phyloP scores from a whole-genome alignment of 2,329 filamentous ascomycete species.

The Botrytis porri region DNA sequence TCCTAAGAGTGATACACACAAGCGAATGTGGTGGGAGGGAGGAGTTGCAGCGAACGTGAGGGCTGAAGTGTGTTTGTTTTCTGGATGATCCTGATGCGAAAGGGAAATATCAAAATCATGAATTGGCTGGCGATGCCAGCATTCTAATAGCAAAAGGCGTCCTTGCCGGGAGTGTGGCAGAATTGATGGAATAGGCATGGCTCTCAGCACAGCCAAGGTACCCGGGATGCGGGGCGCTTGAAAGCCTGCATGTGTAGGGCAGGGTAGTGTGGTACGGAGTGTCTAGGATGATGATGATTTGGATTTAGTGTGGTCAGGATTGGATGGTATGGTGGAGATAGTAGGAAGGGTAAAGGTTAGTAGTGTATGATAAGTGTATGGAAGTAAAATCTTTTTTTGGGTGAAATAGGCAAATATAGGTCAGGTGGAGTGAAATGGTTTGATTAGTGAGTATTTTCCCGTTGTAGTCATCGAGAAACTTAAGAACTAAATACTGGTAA shows the following conservation, averaged over 20 bases:
- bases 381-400: conserved; percentile 1
- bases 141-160: conserved; percentile 34
- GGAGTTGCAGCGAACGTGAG: conserved; percentile 23
- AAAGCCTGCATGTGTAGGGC: conserved; percentile 20
- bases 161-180: conserved; percentile 19
- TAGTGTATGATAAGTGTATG: conserved; percentile 5
- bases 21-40: conserved; percentile 36
- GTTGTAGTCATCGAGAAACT: not conserved
- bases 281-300: conserved; percentile 18
- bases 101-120: conserved; percentile 19
- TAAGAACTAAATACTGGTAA: not conserved
- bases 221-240: conserved; percentile 22
- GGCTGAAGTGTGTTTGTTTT: conserved; percentile 14
- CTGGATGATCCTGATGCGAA: conserved; percentile 18
- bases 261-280: conserved; percentile 16
- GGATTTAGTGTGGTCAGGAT: conserved; percentile 15
- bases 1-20: conserved; percentile 47
- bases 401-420: not conserved
- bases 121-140: conserved; percentile 32
- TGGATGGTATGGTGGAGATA: conserved; percentile 6
- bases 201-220: conserved; percentile 24
- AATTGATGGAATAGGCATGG: conserved; percentile 21
- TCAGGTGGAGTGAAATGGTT: conserved; percentile 1
- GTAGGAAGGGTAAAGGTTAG: not conserved
- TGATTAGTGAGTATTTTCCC: conserved; percentile 1